Evolutionary conservation across 352 stramenopile species (phyloP).

Genomic region (Heterotrichella gracilis): DNA sequence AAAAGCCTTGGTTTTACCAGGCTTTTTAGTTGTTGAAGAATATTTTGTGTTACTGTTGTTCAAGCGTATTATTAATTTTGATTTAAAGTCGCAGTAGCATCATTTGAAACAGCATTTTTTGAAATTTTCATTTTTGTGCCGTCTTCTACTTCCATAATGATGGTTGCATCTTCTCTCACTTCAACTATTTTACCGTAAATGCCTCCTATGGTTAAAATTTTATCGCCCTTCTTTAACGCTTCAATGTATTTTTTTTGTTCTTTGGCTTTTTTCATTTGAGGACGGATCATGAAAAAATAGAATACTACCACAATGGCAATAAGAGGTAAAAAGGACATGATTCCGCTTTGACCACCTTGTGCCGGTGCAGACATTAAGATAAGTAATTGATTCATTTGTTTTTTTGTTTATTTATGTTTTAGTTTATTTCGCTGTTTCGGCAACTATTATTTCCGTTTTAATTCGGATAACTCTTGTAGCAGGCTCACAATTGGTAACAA

Average conservation of each 20-base stretch:
- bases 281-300: not conserved
- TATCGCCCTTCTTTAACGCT: not conserved
- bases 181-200: conserved; percentile 1
- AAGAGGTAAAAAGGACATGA: conserved; percentile 1
- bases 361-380: not conserved
- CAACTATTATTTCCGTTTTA: not conserved
- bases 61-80: conserved; percentile 6
- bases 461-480: not conserved
- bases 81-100: not conserved
- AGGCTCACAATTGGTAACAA: not conserved
- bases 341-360: not conserved
- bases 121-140: not conserved
- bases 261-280: conserved; percentile 1
- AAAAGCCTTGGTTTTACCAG: conserved; percentile 3
- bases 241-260: not conserved
- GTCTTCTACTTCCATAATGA: conserved; percentile 6
- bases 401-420: not conserved
- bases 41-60: not conserved
- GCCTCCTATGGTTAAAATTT: not conserved
- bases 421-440: not conserved
- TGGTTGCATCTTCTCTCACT: not conserved
- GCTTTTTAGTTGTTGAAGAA: not conserved
- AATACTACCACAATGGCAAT: not conserved
- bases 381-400: conserved; percentile 7
- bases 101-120: conserved; percentile 3